Conservation (phyloP, 2,329 filamentous ascomycete species). For the Leptographium procerum region DNA sequence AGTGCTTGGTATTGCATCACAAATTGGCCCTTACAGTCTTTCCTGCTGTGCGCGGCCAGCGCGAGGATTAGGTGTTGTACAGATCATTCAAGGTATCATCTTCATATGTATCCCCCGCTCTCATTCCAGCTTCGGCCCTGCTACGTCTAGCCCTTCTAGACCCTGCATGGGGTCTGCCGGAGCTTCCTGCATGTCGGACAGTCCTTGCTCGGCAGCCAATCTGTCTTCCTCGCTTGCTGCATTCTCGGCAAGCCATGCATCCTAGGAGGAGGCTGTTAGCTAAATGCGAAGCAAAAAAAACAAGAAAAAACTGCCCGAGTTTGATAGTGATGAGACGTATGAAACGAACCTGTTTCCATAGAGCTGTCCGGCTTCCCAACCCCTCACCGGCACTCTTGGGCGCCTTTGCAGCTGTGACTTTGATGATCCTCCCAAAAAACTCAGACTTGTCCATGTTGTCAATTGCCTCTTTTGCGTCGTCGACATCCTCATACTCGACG, state of each 20-base stretch:
- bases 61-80: not conserved
- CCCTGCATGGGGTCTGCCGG: constrained; percentile 90
- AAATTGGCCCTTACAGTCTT: not conserved
- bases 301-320: not conserved
- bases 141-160: constrained; percentile 83
- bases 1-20: not conserved
- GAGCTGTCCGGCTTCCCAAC: constrained; percentile 80
- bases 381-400: constrained; percentile 83
- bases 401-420: constrained; percentile 82
- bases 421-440: constrained; percentile 83
- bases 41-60: not conserved
- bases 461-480: constrained; percentile 87
- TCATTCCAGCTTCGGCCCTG: constrained; percentile 73
- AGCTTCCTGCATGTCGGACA: constrained; percentile 34
- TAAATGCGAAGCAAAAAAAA: not conserved
- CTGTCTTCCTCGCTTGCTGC: constrained; percentile 73
- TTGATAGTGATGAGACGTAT: not conserved
- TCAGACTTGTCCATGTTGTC: constrained; percentile 99
- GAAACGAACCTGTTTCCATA: constrained; percentile 83
- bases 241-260: constrained; percentile 85
- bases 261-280: constrained; percentile 40
- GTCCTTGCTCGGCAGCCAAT: constrained; percentile 42
- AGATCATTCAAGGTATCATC: not conserved
- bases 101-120: not conserved
- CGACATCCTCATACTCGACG: constrained; percentile 78